Conservation (phyloP, 2,329 filamentous ascomycete species). For the Alternaria triticimaculans region DNA sequence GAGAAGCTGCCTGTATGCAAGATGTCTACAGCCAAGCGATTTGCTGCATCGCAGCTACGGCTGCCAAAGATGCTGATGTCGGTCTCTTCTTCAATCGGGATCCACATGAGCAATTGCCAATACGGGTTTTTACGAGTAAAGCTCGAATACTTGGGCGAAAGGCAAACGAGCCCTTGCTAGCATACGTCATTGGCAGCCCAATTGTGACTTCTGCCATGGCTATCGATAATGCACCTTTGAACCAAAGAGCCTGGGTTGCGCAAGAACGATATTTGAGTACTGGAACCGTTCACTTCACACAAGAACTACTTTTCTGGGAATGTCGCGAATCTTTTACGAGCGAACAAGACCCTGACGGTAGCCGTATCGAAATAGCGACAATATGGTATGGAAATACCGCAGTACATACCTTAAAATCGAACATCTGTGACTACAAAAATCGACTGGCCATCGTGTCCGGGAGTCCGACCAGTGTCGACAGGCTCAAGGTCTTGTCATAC, state of each 20-base stretch:
- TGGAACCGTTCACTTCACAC: conserved; percentile 20
- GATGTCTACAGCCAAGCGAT: conserved; percentile 13
- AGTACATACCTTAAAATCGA: neutral
- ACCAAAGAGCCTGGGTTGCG: conserved; percentile 21
- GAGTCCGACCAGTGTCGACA: neutral
- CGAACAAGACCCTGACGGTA: neutral
- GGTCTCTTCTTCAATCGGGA: conserved; percentile 10
- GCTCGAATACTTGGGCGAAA: neutral
- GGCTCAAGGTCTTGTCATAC: neutral
- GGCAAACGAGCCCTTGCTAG: neutral
- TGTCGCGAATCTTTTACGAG: neutral
- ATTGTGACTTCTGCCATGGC: neutral
- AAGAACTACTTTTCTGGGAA: conserved; percentile 17
- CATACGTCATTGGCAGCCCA: neutral
- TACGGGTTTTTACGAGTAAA: neutral
- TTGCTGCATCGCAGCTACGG: conserved; percentile 17
- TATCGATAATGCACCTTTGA: conserved; percentile 10
- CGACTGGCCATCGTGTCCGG: too few relatives aligned
- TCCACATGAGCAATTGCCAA: neutral
- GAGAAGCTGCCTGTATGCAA: conserved; percentile 9
- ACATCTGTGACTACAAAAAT: neutral
- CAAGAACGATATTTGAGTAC: conserved; percentile 21
- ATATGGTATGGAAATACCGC: too few relatives aligned
- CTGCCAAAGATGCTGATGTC: neutral
- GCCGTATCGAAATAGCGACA: neutral